A percentile compares a stretch with the other conserved stretches of the same genome.
Evolutionary conservation across 805 yeast genomes (phyloP).

Genomic region (Saccharomycopsis fermentans): DNA sequence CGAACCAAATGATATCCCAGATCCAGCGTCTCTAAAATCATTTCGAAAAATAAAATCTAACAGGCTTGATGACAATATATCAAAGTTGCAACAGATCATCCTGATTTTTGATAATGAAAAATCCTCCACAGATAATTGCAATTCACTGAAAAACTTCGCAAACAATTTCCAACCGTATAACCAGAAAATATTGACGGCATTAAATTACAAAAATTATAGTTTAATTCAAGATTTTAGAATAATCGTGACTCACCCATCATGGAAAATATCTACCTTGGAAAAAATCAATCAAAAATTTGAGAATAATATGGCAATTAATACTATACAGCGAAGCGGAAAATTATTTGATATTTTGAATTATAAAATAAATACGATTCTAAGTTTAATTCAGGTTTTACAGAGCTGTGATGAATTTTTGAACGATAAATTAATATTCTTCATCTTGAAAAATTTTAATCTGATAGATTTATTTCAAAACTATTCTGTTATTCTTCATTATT

Average conservation of each 20-base stretch:
- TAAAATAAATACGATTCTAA: background rate
- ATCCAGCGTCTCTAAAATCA: background rate
- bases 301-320: background rate
- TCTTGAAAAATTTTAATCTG: background rate
- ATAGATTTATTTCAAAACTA: background rate
- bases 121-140: background rate
- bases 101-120: background rate
- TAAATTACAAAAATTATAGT: background rate
- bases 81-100: background rate
- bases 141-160: background rate
- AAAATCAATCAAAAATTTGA: background rate
- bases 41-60: background rate
- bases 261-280: background rate
- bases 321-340: background rate
- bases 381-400: background rate
- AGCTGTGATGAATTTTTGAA: constrained; percentile 3
- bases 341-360: background rate
- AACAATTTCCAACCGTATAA: background rate
- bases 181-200: background rate
- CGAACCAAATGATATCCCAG: background rate
- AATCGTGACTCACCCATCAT: background rate
- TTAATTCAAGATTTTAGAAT: background rate
- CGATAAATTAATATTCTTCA: background rate
- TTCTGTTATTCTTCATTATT: background rate
- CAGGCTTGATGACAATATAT: background rate